Conservation (phyloP, 306 rosid genomes). For the Casuarina cunninghamiana region DNA sequence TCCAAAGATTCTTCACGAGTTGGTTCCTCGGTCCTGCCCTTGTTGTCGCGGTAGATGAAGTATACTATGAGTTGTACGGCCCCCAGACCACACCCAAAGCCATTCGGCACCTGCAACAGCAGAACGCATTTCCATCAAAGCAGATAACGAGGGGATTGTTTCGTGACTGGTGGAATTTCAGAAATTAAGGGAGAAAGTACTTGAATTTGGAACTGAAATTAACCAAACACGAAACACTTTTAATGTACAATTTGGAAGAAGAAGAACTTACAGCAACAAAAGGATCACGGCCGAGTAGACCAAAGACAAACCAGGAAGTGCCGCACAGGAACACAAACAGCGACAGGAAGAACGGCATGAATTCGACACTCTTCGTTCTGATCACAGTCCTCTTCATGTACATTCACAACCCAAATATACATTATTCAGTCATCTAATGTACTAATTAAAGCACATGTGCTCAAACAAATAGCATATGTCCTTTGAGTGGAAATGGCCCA, state of each 20-base stretch:
- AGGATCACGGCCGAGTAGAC: slow-evolving; percentile 83
- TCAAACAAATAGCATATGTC: not conserved
- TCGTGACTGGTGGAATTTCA: not conserved
- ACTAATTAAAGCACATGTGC: too few species aligned
- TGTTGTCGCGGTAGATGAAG: slow-evolving; percentile 54
- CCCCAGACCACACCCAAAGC: slow-evolving; percentile 70
- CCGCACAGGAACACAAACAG: slow-evolving; percentile 86
- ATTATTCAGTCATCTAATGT: not conserved
- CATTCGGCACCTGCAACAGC: slow-evolving; percentile 67
- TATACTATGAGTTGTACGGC: slow-evolving; percentile 65
- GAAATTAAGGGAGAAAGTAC: too few species aligned
- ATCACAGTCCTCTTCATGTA: slow-evolving; percentile 76
- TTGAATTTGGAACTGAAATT: not conserved
- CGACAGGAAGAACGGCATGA: slow-evolving; percentile 89
- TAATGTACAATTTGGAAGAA: too few species aligned
- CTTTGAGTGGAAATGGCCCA: too few species aligned
- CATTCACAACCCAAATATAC: not conserved
- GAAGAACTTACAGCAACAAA: slow-evolving; percentile 59
- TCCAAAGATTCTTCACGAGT: slow-evolving; percentile 44
- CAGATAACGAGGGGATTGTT: not conserved
- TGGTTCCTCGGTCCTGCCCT: slow-evolving; percentile 32
- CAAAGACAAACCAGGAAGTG: slow-evolving; percentile 82
- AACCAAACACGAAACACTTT: too few species aligned
- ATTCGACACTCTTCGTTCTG: slow-evolving; percentile 78
- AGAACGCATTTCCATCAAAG: not conserved